Evolutionary conservation across 257 asterid species (phyloP).

Genomic region (Linderniella brevidens): DNA sequence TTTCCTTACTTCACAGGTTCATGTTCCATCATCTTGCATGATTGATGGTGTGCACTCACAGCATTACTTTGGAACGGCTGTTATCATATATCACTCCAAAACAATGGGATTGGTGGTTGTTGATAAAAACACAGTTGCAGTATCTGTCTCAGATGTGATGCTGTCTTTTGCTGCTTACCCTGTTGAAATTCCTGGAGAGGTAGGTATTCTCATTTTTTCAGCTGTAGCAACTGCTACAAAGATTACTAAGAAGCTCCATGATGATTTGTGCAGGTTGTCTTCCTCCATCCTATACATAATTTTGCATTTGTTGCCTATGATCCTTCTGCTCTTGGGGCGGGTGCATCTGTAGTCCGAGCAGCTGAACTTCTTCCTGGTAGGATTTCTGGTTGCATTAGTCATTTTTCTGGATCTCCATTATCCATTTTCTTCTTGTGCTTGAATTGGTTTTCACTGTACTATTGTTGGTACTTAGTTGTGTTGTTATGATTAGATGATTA

Average conservation of each 20-base stretch:
- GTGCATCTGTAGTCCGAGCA: conserved; percentile 76
- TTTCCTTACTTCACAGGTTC: conserved; percentile 55
- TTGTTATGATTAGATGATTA: too few species aligned
- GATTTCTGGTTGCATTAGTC: conserved; percentile 10
- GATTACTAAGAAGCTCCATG: conserved; percentile 6
- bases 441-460: not conserved
- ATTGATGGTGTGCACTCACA: conserved; percentile 98
- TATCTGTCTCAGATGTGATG: conserved; percentile 92
- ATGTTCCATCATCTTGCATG: conserved; percentile 97
- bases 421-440: not conserved
- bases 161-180: conserved; percentile 99
- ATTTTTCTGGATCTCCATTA: not conserved
- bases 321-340: conserved; percentile 81
- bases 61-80: conserved; percentile 96
- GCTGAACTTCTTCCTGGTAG: conserved; percentile 97
- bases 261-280: conserved; percentile 54
- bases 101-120: conserved; percentile 89
- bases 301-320: conserved; percentile 92
- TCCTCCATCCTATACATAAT: conserved; percentile 97
- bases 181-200: conserved; percentile 98
- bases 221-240: conserved; percentile 4
- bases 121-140: conserved; percentile 95
- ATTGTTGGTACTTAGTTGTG: not conserved
- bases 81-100: conserved; percentile 70
- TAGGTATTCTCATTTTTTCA: conserved; percentile 40